Percentiles rank a stretch among this genome's conserved stretches.
Conservation (phyloP, 2,329 filamentous ascomycete species). For the Amesomyces nigricolor region DNA sequence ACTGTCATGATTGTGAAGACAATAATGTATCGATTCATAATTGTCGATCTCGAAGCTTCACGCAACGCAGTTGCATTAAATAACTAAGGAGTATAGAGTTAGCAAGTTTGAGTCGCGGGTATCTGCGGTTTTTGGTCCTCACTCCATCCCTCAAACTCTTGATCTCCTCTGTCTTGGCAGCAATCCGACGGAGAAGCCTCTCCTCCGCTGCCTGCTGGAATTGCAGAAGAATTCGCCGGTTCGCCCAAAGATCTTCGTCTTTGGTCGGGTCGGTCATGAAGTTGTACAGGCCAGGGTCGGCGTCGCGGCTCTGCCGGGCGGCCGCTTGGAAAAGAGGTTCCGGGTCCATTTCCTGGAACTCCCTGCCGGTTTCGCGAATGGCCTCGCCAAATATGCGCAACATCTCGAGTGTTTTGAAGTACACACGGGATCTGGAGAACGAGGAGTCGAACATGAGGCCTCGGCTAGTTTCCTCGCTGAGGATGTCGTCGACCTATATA, state of each 20-base stretch:
- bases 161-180: constrained; percentile 12
- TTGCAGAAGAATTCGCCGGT: constrained; percentile 10
- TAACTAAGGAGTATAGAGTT: too few species aligned
- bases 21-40: constrained; percentile 14
- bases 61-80: constrained; percentile 17
- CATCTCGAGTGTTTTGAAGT: constrained; percentile 13
- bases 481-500: background rate
- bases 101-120: too few species aligned
- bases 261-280: background rate
- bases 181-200: background rate
- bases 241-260: constrained; percentile 9
- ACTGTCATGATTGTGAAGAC: constrained; percentile 17
- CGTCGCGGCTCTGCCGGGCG: background rate
- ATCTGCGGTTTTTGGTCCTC: too few species aligned
- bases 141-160: constrained; percentile 15
- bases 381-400: constrained; percentile 8
- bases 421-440: constrained; percentile 7
- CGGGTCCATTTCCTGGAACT: constrained; percentile 1
- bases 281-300: background rate
- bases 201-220: background rate
- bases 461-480: background rate
- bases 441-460: constrained; percentile 13
- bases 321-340: background rate
- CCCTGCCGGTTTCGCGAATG: constrained; percentile 7
- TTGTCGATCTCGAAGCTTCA: constrained; percentile 10